These are phyloP conservation scores for Nicotiana tabacum DNA, from an alignment of 257 asterid genomes.

Conservation along the genomic window DNA sequence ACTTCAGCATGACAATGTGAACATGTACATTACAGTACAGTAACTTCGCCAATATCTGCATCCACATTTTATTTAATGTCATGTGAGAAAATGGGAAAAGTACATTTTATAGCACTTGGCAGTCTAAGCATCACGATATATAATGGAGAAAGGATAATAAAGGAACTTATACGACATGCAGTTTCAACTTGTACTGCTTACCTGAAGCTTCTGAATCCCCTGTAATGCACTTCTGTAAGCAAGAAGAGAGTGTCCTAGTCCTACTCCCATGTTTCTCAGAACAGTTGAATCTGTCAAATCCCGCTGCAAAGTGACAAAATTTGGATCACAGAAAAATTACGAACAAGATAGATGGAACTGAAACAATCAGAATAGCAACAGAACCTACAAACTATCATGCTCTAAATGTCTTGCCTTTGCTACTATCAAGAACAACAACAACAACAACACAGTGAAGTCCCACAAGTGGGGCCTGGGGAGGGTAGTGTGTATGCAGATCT, in stretches of 20 bases:
- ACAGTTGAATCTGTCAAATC: constrained; percentile 91
- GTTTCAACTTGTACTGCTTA: constrained; percentile 6
- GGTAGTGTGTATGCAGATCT: too few species aligned
- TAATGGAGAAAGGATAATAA: not conserved
- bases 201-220: constrained; percentile 90
- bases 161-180: not conserved
- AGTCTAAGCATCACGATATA: not conserved
- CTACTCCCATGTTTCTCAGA: constrained; percentile 86
- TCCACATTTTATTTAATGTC: not conserved
- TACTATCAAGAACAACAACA: too few species aligned
- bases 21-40: not conserved
- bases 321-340: constrained; percentile 3
- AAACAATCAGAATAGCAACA: not conserved
- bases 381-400: not conserved
- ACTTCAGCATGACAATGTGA: not conserved
- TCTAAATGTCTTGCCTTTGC: not conserved
- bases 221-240: constrained; percentile 77
- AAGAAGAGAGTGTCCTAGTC: constrained; percentile 80
- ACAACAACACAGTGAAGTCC: too few species aligned
- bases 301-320: constrained; percentile 41
- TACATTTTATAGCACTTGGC: not conserved
- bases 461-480: too few species aligned
- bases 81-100: not conserved
- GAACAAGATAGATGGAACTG: not conserved
- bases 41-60: not conserved